These are phyloP conservation scores for Puccinia novopanici DNA, from an alignment of 1,284 basidiomycete species.

Conservation along the genomic window DNA sequence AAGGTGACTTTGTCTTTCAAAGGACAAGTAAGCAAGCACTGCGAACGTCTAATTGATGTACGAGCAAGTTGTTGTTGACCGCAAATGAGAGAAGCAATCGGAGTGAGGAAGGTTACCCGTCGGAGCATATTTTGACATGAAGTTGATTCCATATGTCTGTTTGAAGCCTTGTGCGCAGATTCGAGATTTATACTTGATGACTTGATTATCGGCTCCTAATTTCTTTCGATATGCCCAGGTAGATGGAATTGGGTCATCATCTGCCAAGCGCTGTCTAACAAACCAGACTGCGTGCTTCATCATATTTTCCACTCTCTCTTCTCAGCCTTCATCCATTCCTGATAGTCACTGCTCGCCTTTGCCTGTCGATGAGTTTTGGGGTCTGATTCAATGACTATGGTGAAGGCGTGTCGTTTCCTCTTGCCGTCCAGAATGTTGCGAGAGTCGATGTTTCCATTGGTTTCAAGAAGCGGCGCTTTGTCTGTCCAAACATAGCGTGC, in stretches of 20 bases:
- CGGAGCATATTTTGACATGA: too few relatives aligned
- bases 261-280: too few relatives aligned
- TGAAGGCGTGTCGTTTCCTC: too few relatives aligned
- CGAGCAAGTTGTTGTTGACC: background rate
- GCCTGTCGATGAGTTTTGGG: too few relatives aligned
- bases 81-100: background rate
- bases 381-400: too few relatives aligned
- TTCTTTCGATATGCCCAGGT: too few relatives aligned
- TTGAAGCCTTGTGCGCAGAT: background rate
- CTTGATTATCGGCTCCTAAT: too few relatives aligned
- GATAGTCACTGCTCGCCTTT: too few relatives aligned
- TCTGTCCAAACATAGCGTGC: too few relatives aligned
- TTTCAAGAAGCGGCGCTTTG: too few relatives aligned
- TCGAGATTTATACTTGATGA: background rate
- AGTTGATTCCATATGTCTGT: background rate
- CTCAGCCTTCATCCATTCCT: background rate
- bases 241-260: background rate
- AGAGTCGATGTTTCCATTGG: background rate
- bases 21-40: background rate
- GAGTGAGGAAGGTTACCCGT: background rate
- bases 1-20: background rate
- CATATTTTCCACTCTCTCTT: background rate
- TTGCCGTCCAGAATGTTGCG: background rate
- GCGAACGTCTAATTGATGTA: constrained; percentile 22
- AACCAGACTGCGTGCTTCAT: background rate